These are phyloP conservation scores for Fusarium irregulare DNA, from an alignment of 2,329 filamentous ascomycete species.

Conservation along the genomic window DNA sequence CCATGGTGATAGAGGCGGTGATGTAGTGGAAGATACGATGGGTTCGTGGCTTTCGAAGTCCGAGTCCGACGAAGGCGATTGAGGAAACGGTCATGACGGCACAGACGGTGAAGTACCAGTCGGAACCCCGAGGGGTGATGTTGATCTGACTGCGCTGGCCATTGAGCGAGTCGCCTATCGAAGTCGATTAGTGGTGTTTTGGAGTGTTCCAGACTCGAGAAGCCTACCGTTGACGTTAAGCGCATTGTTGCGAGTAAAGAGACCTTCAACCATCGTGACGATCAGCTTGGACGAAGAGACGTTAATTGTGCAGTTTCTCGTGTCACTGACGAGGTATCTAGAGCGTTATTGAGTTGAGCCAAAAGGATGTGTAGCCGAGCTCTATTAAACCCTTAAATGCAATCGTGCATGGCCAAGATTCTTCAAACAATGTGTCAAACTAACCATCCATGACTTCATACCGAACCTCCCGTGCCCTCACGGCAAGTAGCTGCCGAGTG, in stretches of 20 bases:
- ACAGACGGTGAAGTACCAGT: constrained; percentile 72
- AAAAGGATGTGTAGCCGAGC: neutral
- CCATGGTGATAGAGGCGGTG: constrained; percentile 60
- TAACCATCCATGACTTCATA: constrained; percentile 18
- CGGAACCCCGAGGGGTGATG: constrained; percentile 69
- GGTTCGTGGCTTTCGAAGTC: constrained; percentile 64
- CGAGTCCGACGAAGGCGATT: constrained; percentile 63
- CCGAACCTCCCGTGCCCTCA: neutral
- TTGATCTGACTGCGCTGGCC: constrained; percentile 58
- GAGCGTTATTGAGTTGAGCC: neutral
- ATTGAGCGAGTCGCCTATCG: constrained; percentile 16
- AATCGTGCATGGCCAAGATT: neutral
- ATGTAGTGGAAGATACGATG: constrained; percentile 68
- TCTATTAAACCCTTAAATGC: constrained; percentile 3
- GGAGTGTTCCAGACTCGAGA: rapidly evolving
- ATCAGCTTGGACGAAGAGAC: neutral
- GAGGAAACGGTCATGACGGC: constrained; percentile 68
- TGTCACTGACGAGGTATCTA: neutral
- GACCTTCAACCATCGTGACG: constrained; percentile 1
- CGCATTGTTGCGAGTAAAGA: constrained; percentile 11
- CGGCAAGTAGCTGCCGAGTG: constrained; percentile 22
- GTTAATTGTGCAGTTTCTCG: neutral
- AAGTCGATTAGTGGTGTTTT: rapidly evolving
- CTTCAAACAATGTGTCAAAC: neutral
- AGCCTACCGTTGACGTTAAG: constrained; percentile 19